Evolutionary conservation across 2,329 filamentous ascomycete genomes (phyloP), one percentile per base, ranked within the genome.

Genomic region (Exutisphaerella laricina): DNA sequence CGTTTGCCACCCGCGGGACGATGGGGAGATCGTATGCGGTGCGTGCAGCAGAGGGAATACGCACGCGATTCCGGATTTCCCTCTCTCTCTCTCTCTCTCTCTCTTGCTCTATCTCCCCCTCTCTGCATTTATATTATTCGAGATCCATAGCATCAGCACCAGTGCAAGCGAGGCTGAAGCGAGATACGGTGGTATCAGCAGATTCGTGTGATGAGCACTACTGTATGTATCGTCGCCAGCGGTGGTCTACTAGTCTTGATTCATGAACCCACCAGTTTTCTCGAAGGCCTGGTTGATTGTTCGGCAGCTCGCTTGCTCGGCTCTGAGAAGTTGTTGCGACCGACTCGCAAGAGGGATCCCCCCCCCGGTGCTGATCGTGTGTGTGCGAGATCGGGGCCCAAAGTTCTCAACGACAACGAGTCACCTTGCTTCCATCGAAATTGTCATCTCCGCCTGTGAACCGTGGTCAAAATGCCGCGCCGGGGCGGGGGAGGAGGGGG

Each of bases 151-250:
- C 33, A 35, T 35, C 33, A 23, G 17, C 32, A 18, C 20, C 14
- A 17, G 25, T n/a, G n/a, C n/a, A 30, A 29, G 49, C 46, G 44
- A 49, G 39, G 36, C 44, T 48, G 46, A 43, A 48, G 49, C 49
- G 49, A 48, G 30, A 41, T 43, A 30, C 36, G 26, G 31, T 33
- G 33, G 31, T 33, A 9, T 37, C 39, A 39, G 37, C 22, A 30
- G 18, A 23, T 10, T 38, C 23, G n/a, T n/a, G n/a, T n/a, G n/a
- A n/a, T n/a, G n/a, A n/a, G n/a, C n/a, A n/a, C n/a, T n/a, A n/a
- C n/a, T n/a, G n/a, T n/a, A n/a, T n/a, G n/a, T n/a, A n/a, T n/a
- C n/a, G n/a, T n/a, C n/a, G n/a, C n/a, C n/a, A n/a, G n/a, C n/a
- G n/a, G n/a, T n/a, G n/a, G 33, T 39, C 29, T 36, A 23, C 39